Evolutionary conservation across 2,329 filamentous ascomycete species (phyloP), one percentile per base, ranked within the genome.

Genomic region (Scopulariopsis brevicaulis): DNA sequence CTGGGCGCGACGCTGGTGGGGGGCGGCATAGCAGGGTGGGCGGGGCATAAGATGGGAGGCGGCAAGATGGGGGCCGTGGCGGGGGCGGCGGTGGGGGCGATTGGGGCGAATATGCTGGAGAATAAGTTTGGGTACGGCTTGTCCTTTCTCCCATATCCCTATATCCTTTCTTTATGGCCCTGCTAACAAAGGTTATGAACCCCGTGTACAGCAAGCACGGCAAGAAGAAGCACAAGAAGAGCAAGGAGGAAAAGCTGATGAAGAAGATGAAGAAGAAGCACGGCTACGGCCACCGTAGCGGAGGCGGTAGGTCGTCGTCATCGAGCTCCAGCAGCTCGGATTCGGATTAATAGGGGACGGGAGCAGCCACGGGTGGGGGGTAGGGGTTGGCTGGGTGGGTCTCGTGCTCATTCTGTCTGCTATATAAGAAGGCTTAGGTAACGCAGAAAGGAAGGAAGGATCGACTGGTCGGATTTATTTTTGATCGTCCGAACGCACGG

Each of bases 31-130:
- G 80, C 77, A n/a, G 80, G 76, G 8, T 81, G 75, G 64, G 71
- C 79, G 0, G 79, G 78, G 0, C 76, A 81, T 67, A 75, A 79
- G 62, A 68, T 79, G 22, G 81, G 80, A 14, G 77, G 77, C 32
- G 79, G 80, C 20, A 61, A 75, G 40, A 65, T 83, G 28, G 76
- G 77, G 24, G 79, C 77, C 2, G 64, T 81, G 2, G 78, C 74
- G 8, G 79, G 77, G 12, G 72, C 76, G 0, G 71, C 78, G 1
- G 76, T 74, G 18, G 81, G 80, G 37, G 79, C 80, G 0, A 72
- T 83, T n/a, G 77, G 75, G 4, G 81, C 80, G 1, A 82, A 82
- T 60, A 63, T 77, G 43, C 60, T 81, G 7, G 77, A 78, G 68
- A 66, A 77, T 65, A 70, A 68, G 61, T 63, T 73, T 56, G 71